These are phyloP conservation scores for Vigna radiata DNA, from an alignment of 306 rosid species.

Conservation along the genomic window DNA sequence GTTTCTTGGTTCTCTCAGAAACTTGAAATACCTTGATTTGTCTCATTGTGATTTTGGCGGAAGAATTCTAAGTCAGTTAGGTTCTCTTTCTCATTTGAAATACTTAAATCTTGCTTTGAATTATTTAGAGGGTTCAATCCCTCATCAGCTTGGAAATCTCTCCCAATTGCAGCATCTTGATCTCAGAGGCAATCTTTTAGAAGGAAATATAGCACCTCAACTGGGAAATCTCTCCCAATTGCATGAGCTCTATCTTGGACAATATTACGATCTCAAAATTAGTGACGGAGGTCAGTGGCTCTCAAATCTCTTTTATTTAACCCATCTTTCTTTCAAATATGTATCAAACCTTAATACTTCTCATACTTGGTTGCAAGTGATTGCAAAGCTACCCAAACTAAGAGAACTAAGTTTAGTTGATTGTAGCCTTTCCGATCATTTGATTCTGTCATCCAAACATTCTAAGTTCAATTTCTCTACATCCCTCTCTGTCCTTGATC, in stretches of 20 bases:
- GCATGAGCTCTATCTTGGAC: neutral
- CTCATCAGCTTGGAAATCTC: neutral
- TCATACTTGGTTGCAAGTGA: too few species aligned
- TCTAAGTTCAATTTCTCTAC: too few species aligned
- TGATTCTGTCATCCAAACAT: too few species aligned
- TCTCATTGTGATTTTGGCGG: neutral
- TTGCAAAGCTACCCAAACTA: too few species aligned
- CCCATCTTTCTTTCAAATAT: too few species aligned
- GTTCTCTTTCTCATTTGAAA: neutral
- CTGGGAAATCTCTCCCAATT: constrained; percentile 45
- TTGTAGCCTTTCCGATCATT: constrained; percentile 32
- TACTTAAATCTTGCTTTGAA: constrained; percentile 23
- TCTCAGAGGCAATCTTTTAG: neutral
- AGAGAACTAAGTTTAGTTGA: too few species aligned
- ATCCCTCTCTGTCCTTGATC: neutral
- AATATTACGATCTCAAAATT: rapidly evolving
- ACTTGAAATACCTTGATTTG: constrained; percentile 4
- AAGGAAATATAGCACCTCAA: too few species aligned
- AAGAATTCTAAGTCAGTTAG: neutral
- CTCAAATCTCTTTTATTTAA: constrained; percentile 42
- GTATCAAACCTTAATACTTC: too few species aligned
- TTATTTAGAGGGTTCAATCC: neutral
- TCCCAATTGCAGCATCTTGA: neutral
- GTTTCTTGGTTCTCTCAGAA: too few species aligned
- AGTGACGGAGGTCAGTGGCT: constrained; percentile 30